Conservation (phyloP, 164 flowering plant species). For the Liquidambar formosana region DNA sequence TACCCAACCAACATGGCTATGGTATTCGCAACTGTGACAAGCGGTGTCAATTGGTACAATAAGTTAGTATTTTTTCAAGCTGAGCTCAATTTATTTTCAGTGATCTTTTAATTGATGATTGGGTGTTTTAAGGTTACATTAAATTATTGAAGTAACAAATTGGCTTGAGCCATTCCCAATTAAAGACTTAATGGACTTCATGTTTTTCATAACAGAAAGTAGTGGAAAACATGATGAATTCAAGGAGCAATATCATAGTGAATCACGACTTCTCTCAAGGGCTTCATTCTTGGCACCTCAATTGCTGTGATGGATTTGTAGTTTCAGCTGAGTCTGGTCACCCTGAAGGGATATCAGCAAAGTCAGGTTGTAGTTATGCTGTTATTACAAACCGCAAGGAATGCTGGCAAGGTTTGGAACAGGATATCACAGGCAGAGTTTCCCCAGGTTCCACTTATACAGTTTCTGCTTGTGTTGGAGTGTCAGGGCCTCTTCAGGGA, state of each 20-base stretch:
- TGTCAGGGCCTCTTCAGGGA: slow-evolving; percentile 53
- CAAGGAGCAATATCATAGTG: slow-evolving; percentile 44
- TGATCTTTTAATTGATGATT: neutral
- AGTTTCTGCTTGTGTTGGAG: slow-evolving; percentile 70
- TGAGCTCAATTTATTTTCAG: no score
- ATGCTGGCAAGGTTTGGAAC: slow-evolving; percentile 90
- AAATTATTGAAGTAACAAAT: neutral
- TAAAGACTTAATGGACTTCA: neutral
- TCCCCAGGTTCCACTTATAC: slow-evolving; percentile 49
- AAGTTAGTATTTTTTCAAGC: no score
- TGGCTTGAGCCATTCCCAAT: neutral
- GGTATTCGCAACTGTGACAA: no score
- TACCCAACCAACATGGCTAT: no score
- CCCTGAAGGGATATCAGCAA: slow-evolving; percentile 28
- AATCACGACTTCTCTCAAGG: slow-evolving; percentile 83
- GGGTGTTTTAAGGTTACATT: neutral
- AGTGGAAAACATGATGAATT: slow-evolving; percentile 3
- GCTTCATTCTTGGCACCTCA: slow-evolving; percentile 68
- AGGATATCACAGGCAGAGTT: slow-evolving; percentile 72
- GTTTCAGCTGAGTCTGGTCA: slow-evolving; percentile 42
- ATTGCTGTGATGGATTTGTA: slow-evolving; percentile 64
- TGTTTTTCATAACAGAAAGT: slow-evolving; percentile 20
- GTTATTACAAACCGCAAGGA: slow-evolving; percentile 64
- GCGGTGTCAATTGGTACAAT: no score
- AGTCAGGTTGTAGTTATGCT: slow-evolving; percentile 49